These are phyloP conservation scores for Blastobotrys robertii DNA, from an alignment of 805 yeast species.

Conservation along the genomic window DNA sequence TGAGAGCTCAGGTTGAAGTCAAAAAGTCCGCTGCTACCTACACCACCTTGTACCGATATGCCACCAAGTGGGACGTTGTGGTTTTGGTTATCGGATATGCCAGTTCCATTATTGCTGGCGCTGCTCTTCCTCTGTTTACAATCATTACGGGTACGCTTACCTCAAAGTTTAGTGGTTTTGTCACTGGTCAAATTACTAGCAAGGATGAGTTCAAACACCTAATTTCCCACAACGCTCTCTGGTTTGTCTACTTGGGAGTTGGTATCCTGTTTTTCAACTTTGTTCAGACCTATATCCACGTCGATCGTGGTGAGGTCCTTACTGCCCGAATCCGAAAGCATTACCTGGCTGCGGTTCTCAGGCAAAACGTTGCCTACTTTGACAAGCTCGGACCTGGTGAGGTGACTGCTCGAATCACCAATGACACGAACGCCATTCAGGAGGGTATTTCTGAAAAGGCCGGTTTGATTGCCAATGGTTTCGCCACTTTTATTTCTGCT, in stretches of 20 bases:
- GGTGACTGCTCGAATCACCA: constrained; percentile 34
- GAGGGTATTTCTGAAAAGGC: constrained; percentile 35
- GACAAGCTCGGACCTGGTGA: constrained; percentile 35
- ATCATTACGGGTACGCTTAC: constrained; percentile 33
- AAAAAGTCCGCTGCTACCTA: constrained; percentile 17
- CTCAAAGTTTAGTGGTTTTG: constrained; percentile 27
- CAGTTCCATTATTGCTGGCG: constrained; percentile 30
- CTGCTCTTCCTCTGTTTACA: constrained; percentile 33
- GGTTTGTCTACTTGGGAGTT: constrained; percentile 33
- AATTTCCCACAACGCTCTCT: constrained; percentile 29
- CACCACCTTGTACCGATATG: constrained; percentile 28
- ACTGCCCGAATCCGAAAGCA: constrained; percentile 31
- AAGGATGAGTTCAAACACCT: constrained; percentile 26
- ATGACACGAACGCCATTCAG: constrained; percentile 32
- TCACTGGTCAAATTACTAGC: constrained; percentile 17
- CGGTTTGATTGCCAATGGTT: constrained; percentile 30
- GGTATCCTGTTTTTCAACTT: constrained; percentile 27
- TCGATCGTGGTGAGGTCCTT: constrained; percentile 32
- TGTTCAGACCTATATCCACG: constrained; percentile 28
- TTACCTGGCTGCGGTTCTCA: constrained; percentile 28
- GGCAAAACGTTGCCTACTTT: constrained; percentile 34
- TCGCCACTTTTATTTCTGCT: constrained; percentile 31
- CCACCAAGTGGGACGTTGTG: constrained; percentile 23
- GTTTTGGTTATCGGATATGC: constrained; percentile 24
- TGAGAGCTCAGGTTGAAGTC: constrained; percentile 25